Evolutionary conservation across 768 basidiomycete species (phyloP), one percentile per base, ranked within the genome.

Genomic region (Mycena indigotica): DNA sequence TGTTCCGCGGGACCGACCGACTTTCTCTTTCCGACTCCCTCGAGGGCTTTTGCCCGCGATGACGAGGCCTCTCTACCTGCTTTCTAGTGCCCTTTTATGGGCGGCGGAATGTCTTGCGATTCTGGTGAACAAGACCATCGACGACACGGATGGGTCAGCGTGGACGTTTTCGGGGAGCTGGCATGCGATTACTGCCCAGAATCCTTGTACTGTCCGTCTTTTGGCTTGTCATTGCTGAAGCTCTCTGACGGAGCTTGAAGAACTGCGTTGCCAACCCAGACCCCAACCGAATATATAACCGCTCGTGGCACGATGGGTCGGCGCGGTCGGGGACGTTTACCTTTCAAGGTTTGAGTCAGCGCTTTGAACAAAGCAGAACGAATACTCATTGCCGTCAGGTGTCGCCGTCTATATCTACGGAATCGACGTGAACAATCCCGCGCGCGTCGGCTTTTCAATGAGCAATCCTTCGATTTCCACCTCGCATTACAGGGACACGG

Each of bases 361-460:
- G n/a, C n/a, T n/a, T n/a, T n/a, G n/a, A n/a, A n/a, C n/a, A n/a
- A n/a, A n/a, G n/a, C n/a, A n/a, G n/a, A n/a, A n/a, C n/a, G n/a
- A n/a, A n/a, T n/a, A n/a, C n/a, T n/a, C n/a, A n/a, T n/a, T n/a
- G n/a, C n/a, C n/a, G 13, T 8, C 21, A 48, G 46, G 46, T 26
- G 46, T 48, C 46, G 46, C 46, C 4, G 46, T 48, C 6, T 28
- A 48, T 28, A 48, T 48, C 46, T 48, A 25, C n/a, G 24, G 46
- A 13, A 48, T 48, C 46, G 46, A 48, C 21, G 46, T 48, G 13
- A 12, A 26, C 24, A n/a, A 48, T 48, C 46, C 46, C 4, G 21
- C 24, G 24, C 25, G 28, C 46, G 13, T 48, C 19, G 13, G 24
- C 25, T 28, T 48, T n/a, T 12, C 21, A 6, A 48, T 48, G 46